Evolutionary conservation across 805 yeast genomes (phyloP), one percentile per base, ranked within the genome.

Genomic region (Metschnikowia proteae): DNA sequence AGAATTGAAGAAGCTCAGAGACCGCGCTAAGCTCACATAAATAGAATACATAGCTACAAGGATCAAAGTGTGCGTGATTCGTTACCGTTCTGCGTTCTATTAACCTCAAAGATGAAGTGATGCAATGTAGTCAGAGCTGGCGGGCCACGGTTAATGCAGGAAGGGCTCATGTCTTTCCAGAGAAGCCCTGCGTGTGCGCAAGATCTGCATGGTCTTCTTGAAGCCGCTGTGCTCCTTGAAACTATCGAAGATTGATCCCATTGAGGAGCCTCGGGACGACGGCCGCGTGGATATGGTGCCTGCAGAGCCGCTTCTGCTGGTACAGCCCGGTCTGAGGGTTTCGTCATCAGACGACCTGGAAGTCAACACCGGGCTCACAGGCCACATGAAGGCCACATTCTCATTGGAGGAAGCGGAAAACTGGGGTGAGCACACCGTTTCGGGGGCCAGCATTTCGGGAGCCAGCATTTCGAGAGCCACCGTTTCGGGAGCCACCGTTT

Each of bases 1-100:
- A 47, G 76, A 72, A 52, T 57, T 73, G 46, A 60, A 59, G 43
- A 51, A 62, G 43, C 63, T 73, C 34, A 66, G 65, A 45, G 70
- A 70, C 49, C 42, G 48, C 31, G 58, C 53, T 6, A 42, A 26
- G 7, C 17, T 13, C 30, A 22, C 5, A 30, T 11, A 17, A 13
- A 13, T 38, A 38, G n/a, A 13, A 6, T 13, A 6, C 35, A n/a
- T 5, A n/a, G 5, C 36, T 8, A 33, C 36, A 33, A 33, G 23
- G 6, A 17, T 10, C 7, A 3, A 4, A 17, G 17, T 17, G 17
- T 17, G 17, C 17, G 17, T 32, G 35, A 9, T 6, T 17, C 36
- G 23, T 7, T 17, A 17, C 36, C 32, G 28, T 38, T 13, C 28
- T 38, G 31, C 32, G 2, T 23, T 40, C 43, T 40, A 40, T 40